Percentiles rank a stretch among this genome's conserved stretches.
phyloP scores from a whole-genome alignment of 1,284 basidiomycete genomes.

The Malassezia brasiliensis region DNA sequence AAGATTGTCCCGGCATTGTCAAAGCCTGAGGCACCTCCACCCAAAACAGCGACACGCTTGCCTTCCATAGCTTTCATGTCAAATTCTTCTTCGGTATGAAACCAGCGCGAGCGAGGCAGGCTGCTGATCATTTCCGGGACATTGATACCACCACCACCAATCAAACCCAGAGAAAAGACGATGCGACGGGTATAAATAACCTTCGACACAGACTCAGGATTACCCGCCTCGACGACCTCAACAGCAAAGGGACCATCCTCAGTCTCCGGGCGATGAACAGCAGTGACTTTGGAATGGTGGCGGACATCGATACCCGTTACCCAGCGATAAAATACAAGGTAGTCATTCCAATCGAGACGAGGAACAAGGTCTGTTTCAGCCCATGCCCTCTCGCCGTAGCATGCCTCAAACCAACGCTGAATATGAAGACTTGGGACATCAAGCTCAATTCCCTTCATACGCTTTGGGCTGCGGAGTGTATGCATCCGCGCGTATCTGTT shows the following conservation, averaged over 20 bases:
- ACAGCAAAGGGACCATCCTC: constrained; percentile 5
- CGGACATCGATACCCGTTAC: constrained; percentile 4
- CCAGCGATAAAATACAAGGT: constrained; percentile 10
- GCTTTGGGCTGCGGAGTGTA: constrained; percentile 10
- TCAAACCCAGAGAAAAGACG: constrained; percentile 6
- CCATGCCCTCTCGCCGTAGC: constrained; percentile 10
- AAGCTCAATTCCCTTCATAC: constrained; percentile 13
- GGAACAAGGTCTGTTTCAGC: constrained; percentile 8
- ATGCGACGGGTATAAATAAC: constrained; percentile 4
- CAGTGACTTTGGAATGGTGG: background rate
- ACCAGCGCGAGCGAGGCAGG: constrained; percentile 1
- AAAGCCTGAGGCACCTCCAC: constrained; percentile 12
- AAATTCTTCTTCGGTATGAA: constrained; percentile 12
- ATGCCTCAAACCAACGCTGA: constrained; percentile 12
- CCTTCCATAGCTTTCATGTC: background rate
- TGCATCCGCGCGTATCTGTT: constrained; percentile 11
- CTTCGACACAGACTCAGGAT: background rate
- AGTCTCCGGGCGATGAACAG: constrained; percentile 1
- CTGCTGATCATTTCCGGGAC: constrained; percentile 1
- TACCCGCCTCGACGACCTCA: background rate
- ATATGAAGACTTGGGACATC: constrained; percentile 13
- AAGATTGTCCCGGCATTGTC: constrained; percentile 11
- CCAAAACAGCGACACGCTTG: constrained; percentile 6
- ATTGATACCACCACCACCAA: constrained; percentile 3
- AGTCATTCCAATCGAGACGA: constrained; percentile 13